These are phyloP conservation scores for Gracilariopsis chorda DNA, from an alignment of 23 red algal genomes.

Conservation along the genomic window DNA sequence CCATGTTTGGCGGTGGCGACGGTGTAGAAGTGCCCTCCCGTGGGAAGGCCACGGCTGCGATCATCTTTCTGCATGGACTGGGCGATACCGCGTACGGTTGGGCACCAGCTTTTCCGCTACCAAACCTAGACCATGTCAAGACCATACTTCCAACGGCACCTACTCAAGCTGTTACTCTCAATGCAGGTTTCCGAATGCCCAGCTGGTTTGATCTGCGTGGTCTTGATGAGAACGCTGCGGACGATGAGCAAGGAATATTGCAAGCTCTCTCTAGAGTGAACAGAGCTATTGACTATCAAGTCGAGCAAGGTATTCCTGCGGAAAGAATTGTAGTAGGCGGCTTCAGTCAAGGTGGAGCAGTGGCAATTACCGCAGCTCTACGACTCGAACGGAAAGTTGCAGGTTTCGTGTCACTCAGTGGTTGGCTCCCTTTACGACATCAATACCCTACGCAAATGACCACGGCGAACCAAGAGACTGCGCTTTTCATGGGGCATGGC, in stretches of 20 bases:
- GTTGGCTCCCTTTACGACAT: constrained; percentile 75
- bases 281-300: constrained; percentile 66
- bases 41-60: constrained; percentile 14
- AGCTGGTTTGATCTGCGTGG: constrained; percentile 78
- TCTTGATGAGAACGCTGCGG: constrained; percentile 43
- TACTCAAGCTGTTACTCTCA: constrained; percentile 54
- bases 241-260: constrained; percentile 68
- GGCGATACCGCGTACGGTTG: constrained; percentile 88
- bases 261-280: constrained; percentile 51
- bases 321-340: constrained; percentile 85
- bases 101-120: constrained; percentile 66
- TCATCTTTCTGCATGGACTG: constrained; percentile 87
- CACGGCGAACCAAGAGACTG: background rate
- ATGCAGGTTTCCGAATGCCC: constrained; percentile 67
- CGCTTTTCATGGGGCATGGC: constrained; percentile 63
- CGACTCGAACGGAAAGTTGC: constrained; percentile 55
- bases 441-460: constrained; percentile 43
- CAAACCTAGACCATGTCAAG: constrained; percentile 11
- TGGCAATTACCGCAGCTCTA: constrained; percentile 74
- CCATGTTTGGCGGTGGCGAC: constrained; percentile 47
- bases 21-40: constrained; percentile 37
- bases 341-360: constrained; percentile 92
- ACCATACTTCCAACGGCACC: constrained; percentile 77
- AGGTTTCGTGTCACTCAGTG: constrained; percentile 72
- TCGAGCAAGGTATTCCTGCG: constrained; percentile 60